Conservation (phyloP, 139 green algal species). For the Edaphochlamys debaryana region DNA sequence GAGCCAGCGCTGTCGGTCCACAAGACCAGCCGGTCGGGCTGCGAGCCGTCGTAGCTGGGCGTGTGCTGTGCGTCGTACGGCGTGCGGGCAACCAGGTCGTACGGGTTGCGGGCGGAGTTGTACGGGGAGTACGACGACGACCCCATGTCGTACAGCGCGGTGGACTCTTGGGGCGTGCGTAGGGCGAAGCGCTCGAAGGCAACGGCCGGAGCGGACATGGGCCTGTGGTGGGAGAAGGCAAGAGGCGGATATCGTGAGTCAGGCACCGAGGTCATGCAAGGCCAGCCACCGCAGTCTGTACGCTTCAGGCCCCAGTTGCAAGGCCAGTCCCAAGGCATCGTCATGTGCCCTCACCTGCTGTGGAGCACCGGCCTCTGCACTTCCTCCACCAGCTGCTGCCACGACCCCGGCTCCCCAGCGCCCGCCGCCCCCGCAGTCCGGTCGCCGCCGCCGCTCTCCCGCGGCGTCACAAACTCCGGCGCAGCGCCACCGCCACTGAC, state of each 20-base stretch:
- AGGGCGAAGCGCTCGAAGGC: background rate
- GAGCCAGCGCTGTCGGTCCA: background rate
- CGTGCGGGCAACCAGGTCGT: too few species aligned
- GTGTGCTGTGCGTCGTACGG: too few species aligned
- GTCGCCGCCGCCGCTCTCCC: background rate
- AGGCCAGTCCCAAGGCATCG: too few species aligned
- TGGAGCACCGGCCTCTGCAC: background rate
- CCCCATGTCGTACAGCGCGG: too few species aligned
- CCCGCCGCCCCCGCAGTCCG: background rate
- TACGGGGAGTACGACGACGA: too few species aligned
- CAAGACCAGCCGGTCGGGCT: background rate
- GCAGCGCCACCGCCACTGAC: background rate
- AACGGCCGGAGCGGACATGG: conserved; percentile 1
- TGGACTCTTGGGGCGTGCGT: background rate
- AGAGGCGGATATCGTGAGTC: too few species aligned
- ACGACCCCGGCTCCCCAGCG: background rate
- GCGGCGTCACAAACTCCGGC: background rate
- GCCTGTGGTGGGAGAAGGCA: background rate
- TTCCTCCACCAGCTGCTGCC: background rate
- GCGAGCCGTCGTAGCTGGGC: too few species aligned
- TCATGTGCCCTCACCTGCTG: background rate
- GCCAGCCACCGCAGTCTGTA: too few species aligned
- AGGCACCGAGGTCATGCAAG: too few species aligned
- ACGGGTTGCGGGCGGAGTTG: too few species aligned
- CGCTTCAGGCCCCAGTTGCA: too few species aligned